Evolutionary conservation across 345 rosid genomes (phyloP), one percentile per base, ranked within the genome.

Genomic region (Corymbia maculata): DNA sequence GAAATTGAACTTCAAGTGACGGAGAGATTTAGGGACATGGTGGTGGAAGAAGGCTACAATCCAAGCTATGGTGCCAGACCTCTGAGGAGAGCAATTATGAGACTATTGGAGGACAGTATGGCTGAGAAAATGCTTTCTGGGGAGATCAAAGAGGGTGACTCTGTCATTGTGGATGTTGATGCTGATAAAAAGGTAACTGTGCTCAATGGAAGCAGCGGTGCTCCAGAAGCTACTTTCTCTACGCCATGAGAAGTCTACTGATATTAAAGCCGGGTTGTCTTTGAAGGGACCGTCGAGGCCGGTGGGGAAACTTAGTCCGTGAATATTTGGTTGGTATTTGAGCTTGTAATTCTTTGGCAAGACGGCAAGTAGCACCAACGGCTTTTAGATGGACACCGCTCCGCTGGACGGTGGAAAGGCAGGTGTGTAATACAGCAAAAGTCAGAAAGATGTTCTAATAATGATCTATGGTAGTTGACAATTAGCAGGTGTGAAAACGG

Each of bases 11-110:
- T 95, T 16, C 91, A 90, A 26, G 96, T 95, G 86, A 93, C 95
- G 0, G 93, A 92, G 79, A 88, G 90, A 24, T 93, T 94, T 85
- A 93, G 85, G 85, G 93, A 92, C 87, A 91, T 91, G 88, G 90
- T 95, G 7, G 92, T 95, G 1, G 89, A 94, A 32, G 97, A 93
- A 91, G 96, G 97, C 13, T 90, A 92, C 22, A 92, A 91, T 87
- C 93, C 93, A 2, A 91, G 90, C 86, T 93, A 95, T 70, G 96
- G 97, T 79, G 98, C 95, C 2, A 95, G 98, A 85, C 96, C 98
- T 0, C 90, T 95, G 89, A 92, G 94, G 79, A 94, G 96, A 86
- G 95, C 97, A 3, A 91, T 95, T 82, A 91, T 91, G 90, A 93
- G 94, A 86, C 90, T 93, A 12, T 52, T 95, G 86, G 95, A 94